Evolutionary conservation across 305 asterid genomes (phyloP).

Genomic region (Caryopteris hybrid): DNA sequence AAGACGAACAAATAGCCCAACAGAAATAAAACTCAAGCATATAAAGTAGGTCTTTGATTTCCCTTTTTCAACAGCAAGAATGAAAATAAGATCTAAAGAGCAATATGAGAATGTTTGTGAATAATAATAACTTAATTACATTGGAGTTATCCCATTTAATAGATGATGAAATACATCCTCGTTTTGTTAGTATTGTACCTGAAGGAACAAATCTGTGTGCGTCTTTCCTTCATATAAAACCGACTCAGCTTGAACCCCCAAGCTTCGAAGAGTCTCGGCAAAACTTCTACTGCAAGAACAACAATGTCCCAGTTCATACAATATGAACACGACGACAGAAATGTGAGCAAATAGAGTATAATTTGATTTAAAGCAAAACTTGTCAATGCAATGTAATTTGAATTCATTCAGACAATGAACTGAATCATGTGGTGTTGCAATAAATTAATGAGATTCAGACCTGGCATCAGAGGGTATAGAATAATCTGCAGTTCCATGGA

Average conservation of each 20-base stretch:
- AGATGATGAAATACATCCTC: not conserved
- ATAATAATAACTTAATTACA: not conserved
- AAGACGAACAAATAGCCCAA: not conserved
- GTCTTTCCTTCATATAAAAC: constrained; percentile 82
- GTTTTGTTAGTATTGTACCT: constrained; percentile 13
- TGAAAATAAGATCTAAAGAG: no score
- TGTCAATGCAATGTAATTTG: not conserved
- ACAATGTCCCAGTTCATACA: not conserved
- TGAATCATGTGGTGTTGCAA: not conserved
- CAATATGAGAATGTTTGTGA: no score
- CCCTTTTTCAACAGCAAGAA: not conserved
- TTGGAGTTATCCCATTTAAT: not conserved
- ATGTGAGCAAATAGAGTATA: not conserved
- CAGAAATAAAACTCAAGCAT: not conserved
- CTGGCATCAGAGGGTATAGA: constrained; percentile 89
- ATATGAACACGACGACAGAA: not conserved
- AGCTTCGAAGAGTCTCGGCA: constrained; percentile 61
- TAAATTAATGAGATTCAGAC: constrained; percentile 28
- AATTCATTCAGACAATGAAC: not conserved
- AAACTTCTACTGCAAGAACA: constrained; percentile 52
- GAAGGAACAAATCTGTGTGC: constrained; percentile 79
- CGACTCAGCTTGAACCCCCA: constrained; percentile 71
- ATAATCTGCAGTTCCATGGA: constrained; percentile 95
- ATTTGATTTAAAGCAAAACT: not conserved
- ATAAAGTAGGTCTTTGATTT: not conserved